phyloP scores from a whole-genome alignment of 768 basidiomycete genomes.

The Tulasnella sp. region DNA sequence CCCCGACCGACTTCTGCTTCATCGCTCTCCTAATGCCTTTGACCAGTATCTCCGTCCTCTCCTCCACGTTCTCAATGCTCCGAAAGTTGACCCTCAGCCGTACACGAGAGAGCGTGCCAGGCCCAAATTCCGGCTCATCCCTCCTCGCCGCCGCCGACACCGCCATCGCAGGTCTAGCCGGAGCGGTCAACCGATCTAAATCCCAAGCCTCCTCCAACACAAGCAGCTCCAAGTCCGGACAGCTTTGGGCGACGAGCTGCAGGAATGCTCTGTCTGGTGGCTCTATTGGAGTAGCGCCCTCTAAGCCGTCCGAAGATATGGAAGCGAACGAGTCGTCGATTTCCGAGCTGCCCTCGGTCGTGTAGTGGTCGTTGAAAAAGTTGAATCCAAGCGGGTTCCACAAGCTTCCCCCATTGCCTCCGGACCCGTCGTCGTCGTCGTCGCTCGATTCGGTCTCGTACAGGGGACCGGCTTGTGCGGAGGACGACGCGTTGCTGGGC shows the following conservation, averaged over 20 bases:
- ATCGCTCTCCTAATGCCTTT: conserved; percentile 19
- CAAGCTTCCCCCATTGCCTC: not conserved
- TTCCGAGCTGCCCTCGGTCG: not conserved
- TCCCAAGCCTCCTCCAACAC: conserved; percentile 27
- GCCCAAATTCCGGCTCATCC: not conserved
- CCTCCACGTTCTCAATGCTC: conserved; percentile 10
- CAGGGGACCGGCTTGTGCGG: not conserved
- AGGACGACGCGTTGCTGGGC: not conserved
- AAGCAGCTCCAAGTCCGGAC: conserved; percentile 25
- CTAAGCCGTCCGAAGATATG: not conserved
- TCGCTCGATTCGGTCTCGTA: not conserved
- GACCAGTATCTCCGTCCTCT: conserved; percentile 19
- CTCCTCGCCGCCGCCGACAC: not conserved
- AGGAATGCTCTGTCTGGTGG: conserved; percentile 18
- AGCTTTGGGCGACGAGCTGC: conserved; percentile 23
- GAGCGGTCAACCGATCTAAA: not conserved
- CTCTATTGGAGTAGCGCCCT: not conserved
- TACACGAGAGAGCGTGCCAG: not conserved
- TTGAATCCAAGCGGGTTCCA: conserved; percentile 6
- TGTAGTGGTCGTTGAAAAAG: conserved; percentile 19
- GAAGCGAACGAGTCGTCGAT: not conserved
- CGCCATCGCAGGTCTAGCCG: too few species aligned
- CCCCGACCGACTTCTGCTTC: not conserved
- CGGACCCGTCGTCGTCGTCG: not conserved
- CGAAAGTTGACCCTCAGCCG: conserved; percentile 27